phyloP scores from a whole-genome alignment of 1,284 basidiomycete genomes.

The Melampsora abietis-canadensis region DNA sequence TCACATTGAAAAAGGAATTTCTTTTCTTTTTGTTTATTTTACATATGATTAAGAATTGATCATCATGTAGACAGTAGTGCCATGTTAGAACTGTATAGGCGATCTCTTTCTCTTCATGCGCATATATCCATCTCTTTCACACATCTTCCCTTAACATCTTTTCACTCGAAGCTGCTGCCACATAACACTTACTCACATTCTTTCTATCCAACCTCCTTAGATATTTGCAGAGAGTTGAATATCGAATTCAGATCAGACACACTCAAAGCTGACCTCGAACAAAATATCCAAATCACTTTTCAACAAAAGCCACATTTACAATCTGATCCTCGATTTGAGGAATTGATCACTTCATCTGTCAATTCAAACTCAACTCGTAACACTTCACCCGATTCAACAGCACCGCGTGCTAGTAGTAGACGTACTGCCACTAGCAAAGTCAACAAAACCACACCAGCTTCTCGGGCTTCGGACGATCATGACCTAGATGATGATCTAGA shows the following conservation, averaged over 20 bases:
- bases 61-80: too few species aligned
- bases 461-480: conserved; percentile 23
- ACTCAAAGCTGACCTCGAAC: conserved; percentile 37
- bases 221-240: conserved; percentile 25
- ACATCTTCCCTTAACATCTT: background rate
- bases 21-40: background rate
- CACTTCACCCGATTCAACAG: conserved; percentile 10
- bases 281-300: conserved; percentile 24
- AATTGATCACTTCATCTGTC: conserved; percentile 6
- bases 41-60: background rate
- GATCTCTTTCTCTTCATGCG: background rate
- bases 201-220: background rate
- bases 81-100: too few species aligned
- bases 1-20: too few species aligned
- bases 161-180: background rate
- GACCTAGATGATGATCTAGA: conserved; percentile 1
- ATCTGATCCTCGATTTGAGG: conserved; percentile 14
- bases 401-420: too few species aligned
- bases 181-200: background rate
- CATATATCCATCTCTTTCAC: conserved; percentile 31
- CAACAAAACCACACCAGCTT: background rate
- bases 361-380: background rate
- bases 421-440: too few species aligned
- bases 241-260: conserved; percentile 27
- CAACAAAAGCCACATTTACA: conserved; percentile 15